phyloP scores from a whole-genome alignment of 805 yeast species.

The Aciculoconidium aculeatum region DNA sequence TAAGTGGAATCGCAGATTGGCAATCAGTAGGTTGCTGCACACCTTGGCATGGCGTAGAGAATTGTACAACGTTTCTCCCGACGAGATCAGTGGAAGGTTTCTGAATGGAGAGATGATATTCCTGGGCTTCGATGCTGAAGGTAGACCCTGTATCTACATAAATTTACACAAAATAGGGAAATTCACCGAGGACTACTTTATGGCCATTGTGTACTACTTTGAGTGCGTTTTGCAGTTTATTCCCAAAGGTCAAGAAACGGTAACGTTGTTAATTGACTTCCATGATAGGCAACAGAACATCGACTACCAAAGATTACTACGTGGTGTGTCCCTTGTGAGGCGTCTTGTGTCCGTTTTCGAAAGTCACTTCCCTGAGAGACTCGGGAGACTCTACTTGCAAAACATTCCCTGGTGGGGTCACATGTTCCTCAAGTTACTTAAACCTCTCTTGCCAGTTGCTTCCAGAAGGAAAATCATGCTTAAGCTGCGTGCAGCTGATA shows the following conservation, averaged over 20 bases:
- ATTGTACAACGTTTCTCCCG: slow-evolving; percentile 47
- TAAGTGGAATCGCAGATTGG: slow-evolving; percentile 73
- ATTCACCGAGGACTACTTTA: slow-evolving; percentile 1
- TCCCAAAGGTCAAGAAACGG: slow-evolving; percentile 94
- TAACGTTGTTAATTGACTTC: slow-evolving; percentile 88
- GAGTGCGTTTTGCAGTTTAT: slow-evolving; percentile 89
- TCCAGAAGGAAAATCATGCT: slow-evolving; percentile 52
- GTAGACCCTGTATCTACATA: slow-evolving; percentile 83
- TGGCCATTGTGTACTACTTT: slow-evolving; percentile 49
- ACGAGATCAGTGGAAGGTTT: slow-evolving; percentile 37
- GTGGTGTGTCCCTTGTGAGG: slow-evolving; percentile 27
- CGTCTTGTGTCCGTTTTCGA: slow-evolving; percentile 70
- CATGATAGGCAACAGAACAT: slow-evolving; percentile 31
- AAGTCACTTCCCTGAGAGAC: slow-evolving; percentile 52
- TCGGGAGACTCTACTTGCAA: slow-evolving; percentile 48
- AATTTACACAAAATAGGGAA: slow-evolving; percentile 11
- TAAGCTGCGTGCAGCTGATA: slow-evolving; percentile 51
- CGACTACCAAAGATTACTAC: slow-evolving; percentile 39
- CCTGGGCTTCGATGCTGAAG: slow-evolving; percentile 82
- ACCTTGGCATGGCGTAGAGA: slow-evolving; percentile 88
- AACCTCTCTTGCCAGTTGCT: slow-evolving; percentile 53
- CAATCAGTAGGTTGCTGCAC: slow-evolving; percentile 65
- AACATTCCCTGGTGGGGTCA: slow-evolving; percentile 55
- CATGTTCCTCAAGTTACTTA: slow-evolving; percentile 49
- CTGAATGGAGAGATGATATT: slow-evolving; percentile 90